Conservation (phyloP, 75 land plant genomes). For the Sequoia sempervirens region DNA sequence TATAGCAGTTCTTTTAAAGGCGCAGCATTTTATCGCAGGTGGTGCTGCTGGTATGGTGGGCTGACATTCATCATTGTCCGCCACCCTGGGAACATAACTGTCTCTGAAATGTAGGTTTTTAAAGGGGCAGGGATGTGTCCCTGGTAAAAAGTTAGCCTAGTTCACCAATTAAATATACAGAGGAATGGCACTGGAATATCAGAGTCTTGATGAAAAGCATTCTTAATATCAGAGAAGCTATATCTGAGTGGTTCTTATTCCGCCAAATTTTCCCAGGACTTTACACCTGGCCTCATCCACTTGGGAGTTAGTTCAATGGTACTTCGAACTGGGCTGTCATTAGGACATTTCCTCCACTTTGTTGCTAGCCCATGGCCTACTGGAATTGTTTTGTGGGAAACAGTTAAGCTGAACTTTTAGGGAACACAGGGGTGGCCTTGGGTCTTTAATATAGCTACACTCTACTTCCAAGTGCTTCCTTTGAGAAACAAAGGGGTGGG, state of each 20-base stretch:
- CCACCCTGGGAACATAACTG: no score
- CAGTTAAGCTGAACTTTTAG: neutral
- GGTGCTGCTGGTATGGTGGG: no score
- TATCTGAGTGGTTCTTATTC: neutral
- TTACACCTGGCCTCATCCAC: neutral
- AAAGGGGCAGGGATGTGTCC: no score
- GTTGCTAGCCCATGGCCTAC: neutral
- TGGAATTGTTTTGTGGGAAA: no score
- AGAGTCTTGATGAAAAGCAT: neutral
- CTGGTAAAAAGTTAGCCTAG: neutral
- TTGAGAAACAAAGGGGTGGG: neutral
- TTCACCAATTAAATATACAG: neutral
- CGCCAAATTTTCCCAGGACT: neutral
- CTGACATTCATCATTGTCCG: no score
- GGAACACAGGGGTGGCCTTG: no score
- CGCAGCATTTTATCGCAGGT: no score
- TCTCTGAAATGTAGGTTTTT: no score
- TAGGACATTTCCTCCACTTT: neutral
- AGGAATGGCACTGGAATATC: neutral
- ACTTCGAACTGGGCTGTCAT: neutral
- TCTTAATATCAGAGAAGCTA: neutral
- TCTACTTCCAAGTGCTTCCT: neutral
- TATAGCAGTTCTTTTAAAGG: no score
- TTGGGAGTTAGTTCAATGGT: neutral
- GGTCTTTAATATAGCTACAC: neutral